Conservation (phyloP, 768 basidiomycete species). For the Leccinellum rugosiceps region DNA sequence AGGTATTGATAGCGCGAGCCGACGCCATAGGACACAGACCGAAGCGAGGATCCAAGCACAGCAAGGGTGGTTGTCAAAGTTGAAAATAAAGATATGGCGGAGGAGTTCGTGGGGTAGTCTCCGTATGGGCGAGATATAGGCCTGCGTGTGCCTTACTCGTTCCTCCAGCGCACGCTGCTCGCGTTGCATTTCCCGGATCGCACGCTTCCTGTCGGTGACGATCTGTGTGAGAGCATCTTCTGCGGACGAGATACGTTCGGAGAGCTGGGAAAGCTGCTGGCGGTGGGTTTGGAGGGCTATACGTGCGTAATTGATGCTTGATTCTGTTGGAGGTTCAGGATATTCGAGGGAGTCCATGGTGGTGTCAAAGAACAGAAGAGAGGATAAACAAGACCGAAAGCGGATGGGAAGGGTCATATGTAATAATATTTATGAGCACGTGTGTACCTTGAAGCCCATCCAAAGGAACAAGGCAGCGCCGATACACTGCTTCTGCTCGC, state of each 20-base stretch:
- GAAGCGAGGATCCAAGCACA: constrained; percentile 74
- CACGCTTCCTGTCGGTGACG: constrained; percentile 48
- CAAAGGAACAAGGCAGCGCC: not conserved
- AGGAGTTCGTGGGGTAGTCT: constrained; percentile 72
- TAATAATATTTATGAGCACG: constrained; percentile 18
- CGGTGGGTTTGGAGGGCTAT: constrained; percentile 37
- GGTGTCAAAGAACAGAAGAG: constrained; percentile 10
- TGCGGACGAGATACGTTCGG: constrained; percentile 47
- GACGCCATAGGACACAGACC: constrained; percentile 66
- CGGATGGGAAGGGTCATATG: constrained; percentile 20
- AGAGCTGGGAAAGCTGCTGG: constrained; percentile 31
- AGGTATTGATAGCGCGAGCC: constrained; percentile 62
- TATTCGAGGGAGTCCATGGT: constrained; percentile 33
- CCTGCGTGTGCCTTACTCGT: constrained; percentile 46
- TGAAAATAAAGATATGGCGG: constrained; percentile 65
- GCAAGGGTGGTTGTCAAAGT: constrained; percentile 68
- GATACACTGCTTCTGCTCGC: not conserved
- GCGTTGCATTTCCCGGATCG: constrained; percentile 52
- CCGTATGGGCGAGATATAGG: constrained; percentile 71
- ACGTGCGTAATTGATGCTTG: constrained; percentile 52
- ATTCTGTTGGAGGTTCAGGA: constrained; percentile 58
- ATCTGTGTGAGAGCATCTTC: constrained; percentile 58
- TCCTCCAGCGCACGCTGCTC: constrained; percentile 50
- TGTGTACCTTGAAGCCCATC: constrained; percentile 4
- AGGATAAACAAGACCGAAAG: constrained; percentile 10